phyloP scores from a whole-genome alignment of 495 filamentous ascomycete species.

The Polyplosphaeria fusca region DNA sequence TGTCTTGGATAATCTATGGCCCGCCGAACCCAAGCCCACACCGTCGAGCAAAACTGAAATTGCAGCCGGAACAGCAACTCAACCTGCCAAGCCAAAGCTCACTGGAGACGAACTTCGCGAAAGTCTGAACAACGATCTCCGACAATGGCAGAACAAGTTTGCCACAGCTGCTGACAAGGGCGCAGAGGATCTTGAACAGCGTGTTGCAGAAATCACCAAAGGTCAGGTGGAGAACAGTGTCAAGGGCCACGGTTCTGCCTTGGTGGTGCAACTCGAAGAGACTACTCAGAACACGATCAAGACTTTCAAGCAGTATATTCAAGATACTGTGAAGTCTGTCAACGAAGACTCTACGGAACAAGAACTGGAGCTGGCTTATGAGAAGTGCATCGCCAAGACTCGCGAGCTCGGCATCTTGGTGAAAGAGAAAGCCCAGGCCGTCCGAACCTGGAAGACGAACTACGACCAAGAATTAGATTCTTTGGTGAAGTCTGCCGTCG shows the following conservation, averaged over 20 bases:
- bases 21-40: conserved; percentile 21
- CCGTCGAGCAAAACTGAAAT: conserved; percentile 3
- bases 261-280: conserved; percentile 66
- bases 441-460: conserved; percentile 72
- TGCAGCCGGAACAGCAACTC: conserved; percentile 18
- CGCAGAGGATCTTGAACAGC: conserved; percentile 62
- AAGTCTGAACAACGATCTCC: conserved; percentile 72
- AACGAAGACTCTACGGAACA: conserved; percentile 53
- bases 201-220: conserved; percentile 74
- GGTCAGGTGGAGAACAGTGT: conserved; percentile 64
- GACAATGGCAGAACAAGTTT: conserved; percentile 82
- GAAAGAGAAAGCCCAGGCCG: conserved; percentile 73
- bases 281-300: conserved; percentile 59
- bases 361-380: conserved; percentile 55
- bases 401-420: conserved; percentile 71
- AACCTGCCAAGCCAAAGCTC: conserved; percentile 11
- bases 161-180: conserved; percentile 76
- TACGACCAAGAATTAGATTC: conserved; percentile 68
- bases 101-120: conserved; percentile 53
- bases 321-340: conserved; percentile 55
- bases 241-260: conserved; percentile 62
- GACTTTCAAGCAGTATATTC: conserved; percentile 64
- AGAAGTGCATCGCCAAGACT: conserved; percentile 62
- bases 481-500: conserved; percentile 69
- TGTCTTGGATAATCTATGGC: conserved; percentile 16